Percentiles rank a stretch among this genome's conserved stretches.
These are phyloP conservation scores for Litchi chinensis DNA, from an alignment of 345 rosid genomes.

Conservation along the genomic window DNA sequence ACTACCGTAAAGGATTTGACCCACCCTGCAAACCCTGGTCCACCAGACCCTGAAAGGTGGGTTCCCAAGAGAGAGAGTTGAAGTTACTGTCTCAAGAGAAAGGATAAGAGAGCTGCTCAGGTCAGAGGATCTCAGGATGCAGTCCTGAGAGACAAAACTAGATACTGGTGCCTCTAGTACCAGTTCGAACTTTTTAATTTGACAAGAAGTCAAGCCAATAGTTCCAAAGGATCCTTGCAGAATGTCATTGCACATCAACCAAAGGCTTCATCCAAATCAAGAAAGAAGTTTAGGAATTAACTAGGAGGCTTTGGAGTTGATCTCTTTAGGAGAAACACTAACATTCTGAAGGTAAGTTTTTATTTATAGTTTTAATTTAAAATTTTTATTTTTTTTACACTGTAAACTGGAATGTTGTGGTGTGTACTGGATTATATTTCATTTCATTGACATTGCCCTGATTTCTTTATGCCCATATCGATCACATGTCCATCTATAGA, in stretches of 20 bases:
- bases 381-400: not conserved
- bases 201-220: constrained; percentile 44
- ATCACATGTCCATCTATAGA: not conserved
- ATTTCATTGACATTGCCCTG: not conserved
- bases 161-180: constrained; percentile 51
- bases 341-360: constrained; percentile 49
- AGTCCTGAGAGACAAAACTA: constrained; percentile 70
- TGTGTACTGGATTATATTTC: constrained; percentile 5
- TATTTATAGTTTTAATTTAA: too few relatives aligned
- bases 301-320: constrained; percentile 63
- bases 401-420: not conserved
- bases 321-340: constrained; percentile 68
- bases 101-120: constrained; percentile 95
- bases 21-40: constrained; percentile 95
- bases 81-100: constrained; percentile 87
- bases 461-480: not conserved
- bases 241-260: constrained; percentile 45
- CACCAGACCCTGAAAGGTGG: constrained; percentile 98
- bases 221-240: constrained; percentile 51
- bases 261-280: constrained; percentile 77
- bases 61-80: constrained; percentile 95
- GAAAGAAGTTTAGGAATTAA: constrained; percentile 88
- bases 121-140: constrained; percentile 95
- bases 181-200: constrained; percentile 33
- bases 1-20: constrained; percentile 96